Percentiles rank a stretch among this genome's conserved stretches.
phyloP scores from a whole-genome alignment of 129 eudicot species.

The Lactuca saligna region DNA sequence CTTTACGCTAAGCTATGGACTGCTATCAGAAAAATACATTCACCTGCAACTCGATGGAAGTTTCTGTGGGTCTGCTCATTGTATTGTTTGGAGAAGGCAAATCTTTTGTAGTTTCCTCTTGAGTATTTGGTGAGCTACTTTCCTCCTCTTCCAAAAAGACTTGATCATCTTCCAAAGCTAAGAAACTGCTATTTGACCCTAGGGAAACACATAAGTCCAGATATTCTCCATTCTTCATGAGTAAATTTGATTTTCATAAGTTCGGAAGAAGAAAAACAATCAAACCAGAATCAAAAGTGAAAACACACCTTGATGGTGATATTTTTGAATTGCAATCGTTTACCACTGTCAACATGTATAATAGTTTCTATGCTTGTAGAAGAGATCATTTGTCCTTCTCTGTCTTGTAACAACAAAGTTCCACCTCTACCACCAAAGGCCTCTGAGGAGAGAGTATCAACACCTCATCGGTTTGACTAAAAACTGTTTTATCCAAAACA shows the following conservation, averaged over 20 bases:
- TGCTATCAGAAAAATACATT: conserved; percentile 11
- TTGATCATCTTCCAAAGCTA: conserved; percentile 53
- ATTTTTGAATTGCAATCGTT: conserved; percentile 70
- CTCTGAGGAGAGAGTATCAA: conserved; percentile 68
- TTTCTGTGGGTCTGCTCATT: conserved; percentile 56
- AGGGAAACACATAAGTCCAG: conserved; percentile 72
- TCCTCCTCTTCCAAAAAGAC: conserved; percentile 61
- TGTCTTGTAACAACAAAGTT: conserved; percentile 64
- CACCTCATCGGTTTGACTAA: conserved; percentile 55
- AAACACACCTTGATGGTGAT: conserved; percentile 67
- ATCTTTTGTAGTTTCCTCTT: conserved; percentile 30
- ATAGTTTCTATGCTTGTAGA: conserved; percentile 59
- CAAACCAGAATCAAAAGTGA: conserved; percentile 18
- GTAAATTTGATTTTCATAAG: conserved; percentile 6
- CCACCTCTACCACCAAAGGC: conserved; percentile 92
- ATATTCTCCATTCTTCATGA: conserved; percentile 66
- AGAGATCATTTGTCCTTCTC: conserved; percentile 54
- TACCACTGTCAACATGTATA: conserved; percentile 75
- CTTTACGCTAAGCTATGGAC: background rate
- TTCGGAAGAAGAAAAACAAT: conserved; percentile 8
- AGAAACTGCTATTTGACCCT: conserved; percentile 79
- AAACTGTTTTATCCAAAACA: conserved; percentile 55
- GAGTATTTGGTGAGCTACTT: conserved; percentile 31
- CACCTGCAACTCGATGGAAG: conserved; percentile 87
- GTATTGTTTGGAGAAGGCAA: conserved; percentile 40